Evolutionary conservation across 2,329 filamentous ascomycete species (phyloP), one percentile per base, ranked within the genome.

Genomic region (Westerdykella aurantiaca): DNA sequence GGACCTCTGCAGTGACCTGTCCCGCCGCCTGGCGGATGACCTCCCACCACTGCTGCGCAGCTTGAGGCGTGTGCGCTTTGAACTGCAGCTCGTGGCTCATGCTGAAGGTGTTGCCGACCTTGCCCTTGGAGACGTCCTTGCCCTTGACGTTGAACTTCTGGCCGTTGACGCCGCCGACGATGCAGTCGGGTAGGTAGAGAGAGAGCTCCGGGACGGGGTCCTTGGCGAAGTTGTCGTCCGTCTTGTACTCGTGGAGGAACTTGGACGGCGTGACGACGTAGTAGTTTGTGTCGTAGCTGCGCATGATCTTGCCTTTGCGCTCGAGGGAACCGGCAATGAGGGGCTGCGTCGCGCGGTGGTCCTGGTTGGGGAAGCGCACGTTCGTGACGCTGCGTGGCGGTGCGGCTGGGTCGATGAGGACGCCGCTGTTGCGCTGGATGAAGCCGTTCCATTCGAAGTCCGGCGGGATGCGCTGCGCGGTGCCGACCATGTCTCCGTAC

Each of bases 391-490:
- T 80, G 44, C 90, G 84, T 6, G 88, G 80, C 1, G 86, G 77
- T 1, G 83, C 79, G 46, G 81, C 81, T 4, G 89, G 85, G 67
- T 95, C 82, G 56, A 95, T 83, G 22, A 98, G 79, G 7, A 84
- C 73, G 50, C 82, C 76, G 50, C 76, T 69, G 64, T 85, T 86
- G 56, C 89, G 84, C 52, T 79, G 69, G 40, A 82, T 71, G 72
- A 98, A 98, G 55, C 83, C 83, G 48, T 83, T 82, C 91, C 91
- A 98, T 71, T 98, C 93, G 55, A 94, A 91, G 63, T 95, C 86
- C 6, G 78, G 76, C 0, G 88, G 84, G 38, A 98, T 82, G 38
- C 80, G 80, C 71, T 95, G 87, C 4, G 84, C 77, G 10, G 81
- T 83, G 48, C 77, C 79, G 23, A 93, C 77, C 69, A 97, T 91